Conservation (phyloP, 2,329 filamentous ascomycete species). For the Cladophialophora immunda region DNA sequence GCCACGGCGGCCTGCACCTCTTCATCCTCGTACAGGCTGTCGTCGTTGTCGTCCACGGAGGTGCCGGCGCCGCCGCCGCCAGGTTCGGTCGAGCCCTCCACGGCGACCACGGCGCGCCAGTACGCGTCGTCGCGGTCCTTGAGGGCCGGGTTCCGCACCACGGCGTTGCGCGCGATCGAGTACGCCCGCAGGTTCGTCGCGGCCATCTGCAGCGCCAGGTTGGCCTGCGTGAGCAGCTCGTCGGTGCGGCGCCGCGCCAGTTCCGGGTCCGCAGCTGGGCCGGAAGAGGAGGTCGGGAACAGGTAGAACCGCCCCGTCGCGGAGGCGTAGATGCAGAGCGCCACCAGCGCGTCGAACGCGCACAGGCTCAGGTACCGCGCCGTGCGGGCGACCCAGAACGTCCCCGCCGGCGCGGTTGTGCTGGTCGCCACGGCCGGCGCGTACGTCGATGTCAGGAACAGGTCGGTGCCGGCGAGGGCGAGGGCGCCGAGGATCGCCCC, state of each 20-base stretch:
- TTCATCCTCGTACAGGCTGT: slow-evolving; percentile 75
- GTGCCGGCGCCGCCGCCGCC: neutral
- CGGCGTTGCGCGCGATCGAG: slow-evolving; percentile 81
- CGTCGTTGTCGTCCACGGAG: slow-evolving; percentile 71
- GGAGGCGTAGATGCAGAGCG: slow-evolving; percentile 74
- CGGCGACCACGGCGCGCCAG: slow-evolving; percentile 71
- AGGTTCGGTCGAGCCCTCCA: slow-evolving; percentile 60
- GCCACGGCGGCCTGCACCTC: slow-evolving; percentile 71
- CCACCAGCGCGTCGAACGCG: slow-evolving; percentile 69
- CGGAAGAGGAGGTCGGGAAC: slow-evolving; percentile 64
- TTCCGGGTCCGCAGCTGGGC: slow-evolving; percentile 64
- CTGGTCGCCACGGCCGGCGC: slow-evolving; percentile 54
- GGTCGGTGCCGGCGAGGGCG: slow-evolving; percentile 68
- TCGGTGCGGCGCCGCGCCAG: slow-evolving; percentile 28
- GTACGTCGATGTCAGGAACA: slow-evolving; percentile 72
- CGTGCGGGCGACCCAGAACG: slow-evolving; percentile 74
- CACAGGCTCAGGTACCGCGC: slow-evolving; percentile 72
- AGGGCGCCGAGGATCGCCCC: slow-evolving; percentile 72
- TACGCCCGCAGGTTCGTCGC: slow-evolving; percentile 75
- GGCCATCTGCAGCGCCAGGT: slow-evolving; percentile 65
- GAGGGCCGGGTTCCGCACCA: slow-evolving; percentile 75
- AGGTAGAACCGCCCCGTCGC: slow-evolving; percentile 82
- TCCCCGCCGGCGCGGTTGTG: slow-evolving; percentile 51
- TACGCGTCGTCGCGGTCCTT: slow-evolving; percentile 73
- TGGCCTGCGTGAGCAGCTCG: slow-evolving; percentile 53